These are phyloP conservation scores for Neopestalotiopsis rosae DNA, from an alignment of 2,329 filamentous ascomycete genomes.

Conservation along the genomic window DNA sequence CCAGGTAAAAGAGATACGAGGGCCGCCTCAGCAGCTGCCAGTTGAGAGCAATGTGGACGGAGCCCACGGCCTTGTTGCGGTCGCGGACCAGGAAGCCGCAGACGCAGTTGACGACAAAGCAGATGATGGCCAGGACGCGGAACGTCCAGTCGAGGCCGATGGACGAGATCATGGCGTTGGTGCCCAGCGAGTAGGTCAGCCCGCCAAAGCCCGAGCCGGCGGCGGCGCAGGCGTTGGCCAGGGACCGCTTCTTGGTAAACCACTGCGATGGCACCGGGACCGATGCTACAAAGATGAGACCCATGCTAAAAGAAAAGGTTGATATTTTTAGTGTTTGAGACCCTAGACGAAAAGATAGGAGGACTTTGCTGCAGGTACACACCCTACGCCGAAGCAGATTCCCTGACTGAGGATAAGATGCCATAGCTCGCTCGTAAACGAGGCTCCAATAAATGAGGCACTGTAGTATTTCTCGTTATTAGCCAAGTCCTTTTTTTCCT, in stretches of 20 bases:
- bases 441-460: slow-evolving; percentile 70
- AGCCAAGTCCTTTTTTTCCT: neutral
- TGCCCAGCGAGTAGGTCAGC: slow-evolving; percentile 69
- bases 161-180: slow-evolving; percentile 70
- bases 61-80: slow-evolving; percentile 73
- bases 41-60: slow-evolving; percentile 72
- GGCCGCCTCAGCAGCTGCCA: slow-evolving; percentile 61
- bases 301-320: slow-evolving; percentile 53
- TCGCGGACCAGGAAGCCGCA: slow-evolving; percentile 71
- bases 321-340: neutral
- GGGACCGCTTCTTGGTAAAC: slow-evolving; percentile 71
- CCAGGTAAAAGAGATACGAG: slow-evolving; percentile 69
- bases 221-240: slow-evolving; percentile 72
- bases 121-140: slow-evolving; percentile 48
- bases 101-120: slow-evolving; percentile 55
- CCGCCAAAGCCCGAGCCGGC: slow-evolving; percentile 80
- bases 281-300: slow-evolving; percentile 73
- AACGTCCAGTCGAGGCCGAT: slow-evolving; percentile 68
- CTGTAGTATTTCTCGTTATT: slow-evolving; percentile 27
- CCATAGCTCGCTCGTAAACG: slow-evolving; percentile 72
- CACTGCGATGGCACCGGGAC: slow-evolving; percentile 75
- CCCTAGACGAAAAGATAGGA: neutral
- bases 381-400: slow-evolving; percentile 74
- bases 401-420: slow-evolving; percentile 79
- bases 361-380: neutral